These are phyloP conservation scores for Meyerozyma elateridarum DNA, from an alignment of 1,139 yeast species.

Conservation along the genomic window DNA sequence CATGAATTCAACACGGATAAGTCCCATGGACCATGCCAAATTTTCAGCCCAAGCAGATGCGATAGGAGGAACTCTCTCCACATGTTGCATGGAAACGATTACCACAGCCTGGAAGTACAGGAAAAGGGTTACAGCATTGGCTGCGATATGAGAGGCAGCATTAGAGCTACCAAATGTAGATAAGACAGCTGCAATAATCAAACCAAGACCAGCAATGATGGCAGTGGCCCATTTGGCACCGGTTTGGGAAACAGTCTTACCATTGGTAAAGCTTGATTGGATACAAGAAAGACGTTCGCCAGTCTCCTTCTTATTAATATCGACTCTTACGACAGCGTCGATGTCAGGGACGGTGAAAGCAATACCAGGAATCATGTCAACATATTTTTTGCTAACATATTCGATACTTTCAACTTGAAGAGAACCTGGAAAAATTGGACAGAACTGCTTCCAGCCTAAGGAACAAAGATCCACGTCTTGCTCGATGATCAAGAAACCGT, in stretches of 20 bases:
- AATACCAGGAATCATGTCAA: constrained; percentile 57
- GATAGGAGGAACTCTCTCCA: constrained; percentile 71
- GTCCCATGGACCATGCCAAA: constrained; percentile 83
- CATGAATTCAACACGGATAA: constrained; percentile 64
- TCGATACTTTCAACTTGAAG: constrained; percentile 64
- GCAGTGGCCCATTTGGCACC: constrained; percentile 88
- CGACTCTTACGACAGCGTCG: constrained; percentile 64
- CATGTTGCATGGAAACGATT: constrained; percentile 66
- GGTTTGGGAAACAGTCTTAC: constrained; percentile 67
- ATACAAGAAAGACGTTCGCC: constrained; percentile 57
- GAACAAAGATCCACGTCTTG: constrained; percentile 51
- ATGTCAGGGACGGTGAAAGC: constrained; percentile 75
- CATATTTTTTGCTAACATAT: constrained; percentile 45
- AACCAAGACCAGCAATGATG: constrained; percentile 72
- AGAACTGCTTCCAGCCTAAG: constrained; percentile 72
- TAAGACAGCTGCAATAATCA: constrained; percentile 60
- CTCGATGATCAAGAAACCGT: constrained; percentile 62
- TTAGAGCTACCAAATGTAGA: constrained; percentile 75
- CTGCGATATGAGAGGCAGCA: constrained; percentile 74
- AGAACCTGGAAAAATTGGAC: constrained; percentile 70
- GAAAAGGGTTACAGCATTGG: constrained; percentile 69
- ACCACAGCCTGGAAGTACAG: constrained; percentile 76
- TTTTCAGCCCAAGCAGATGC: constrained; percentile 80
- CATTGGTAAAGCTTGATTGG: constrained; percentile 65
- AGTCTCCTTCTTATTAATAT: constrained; percentile 31